phyloP scores from a whole-genome alignment of 352 stramenopile genomes.

The Plasmopara muralis region DNA sequence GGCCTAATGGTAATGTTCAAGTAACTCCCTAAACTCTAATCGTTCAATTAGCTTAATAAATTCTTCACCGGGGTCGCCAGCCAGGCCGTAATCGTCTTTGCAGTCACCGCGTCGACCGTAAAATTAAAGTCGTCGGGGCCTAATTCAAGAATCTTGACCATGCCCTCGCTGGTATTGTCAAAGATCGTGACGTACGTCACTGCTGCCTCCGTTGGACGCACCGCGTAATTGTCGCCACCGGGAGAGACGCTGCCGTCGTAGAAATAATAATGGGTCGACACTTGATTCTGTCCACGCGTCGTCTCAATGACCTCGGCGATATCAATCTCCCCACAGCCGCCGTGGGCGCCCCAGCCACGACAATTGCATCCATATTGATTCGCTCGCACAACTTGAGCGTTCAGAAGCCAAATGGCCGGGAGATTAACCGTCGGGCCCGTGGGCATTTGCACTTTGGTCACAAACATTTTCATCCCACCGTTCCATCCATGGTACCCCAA shows the following conservation, averaged over 20 bases:
- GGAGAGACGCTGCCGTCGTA: constrained; percentile 46
- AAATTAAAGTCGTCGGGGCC: constrained; percentile 42
- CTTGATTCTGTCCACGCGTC: constrained; percentile 38
- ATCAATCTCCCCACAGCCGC: constrained; percentile 69
- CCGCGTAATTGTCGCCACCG: constrained; percentile 41
- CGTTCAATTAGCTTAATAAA: constrained; percentile 22
- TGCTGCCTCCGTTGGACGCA: constrained; percentile 23
- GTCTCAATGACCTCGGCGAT: constrained; percentile 73
- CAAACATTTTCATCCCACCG: constrained; percentile 74
- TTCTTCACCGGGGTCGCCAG: constrained; percentile 33
- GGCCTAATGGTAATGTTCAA: no score
- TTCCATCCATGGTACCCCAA: constrained; percentile 66
- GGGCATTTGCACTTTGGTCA: constrained; percentile 65
- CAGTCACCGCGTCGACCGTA: constrained; percentile 23
- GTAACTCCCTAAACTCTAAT: neutral
- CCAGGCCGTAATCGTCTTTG: constrained; percentile 29
- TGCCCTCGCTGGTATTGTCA: constrained; percentile 34
- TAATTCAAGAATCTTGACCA: constrained; percentile 46
- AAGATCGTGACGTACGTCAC: constrained; percentile 53
- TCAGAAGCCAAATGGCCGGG: constrained; percentile 78
- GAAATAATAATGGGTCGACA: constrained; percentile 77
- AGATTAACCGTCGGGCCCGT: constrained; percentile 36
- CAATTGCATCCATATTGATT: constrained; percentile 79
- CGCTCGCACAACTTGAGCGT: constrained; percentile 58
- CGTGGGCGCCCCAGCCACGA: constrained; percentile 37